Evolutionary conservation across 768 basidiomycete species (phyloP), one percentile per base, ranked within the genome.

Genomic region (Mrakia gelida): DNA sequence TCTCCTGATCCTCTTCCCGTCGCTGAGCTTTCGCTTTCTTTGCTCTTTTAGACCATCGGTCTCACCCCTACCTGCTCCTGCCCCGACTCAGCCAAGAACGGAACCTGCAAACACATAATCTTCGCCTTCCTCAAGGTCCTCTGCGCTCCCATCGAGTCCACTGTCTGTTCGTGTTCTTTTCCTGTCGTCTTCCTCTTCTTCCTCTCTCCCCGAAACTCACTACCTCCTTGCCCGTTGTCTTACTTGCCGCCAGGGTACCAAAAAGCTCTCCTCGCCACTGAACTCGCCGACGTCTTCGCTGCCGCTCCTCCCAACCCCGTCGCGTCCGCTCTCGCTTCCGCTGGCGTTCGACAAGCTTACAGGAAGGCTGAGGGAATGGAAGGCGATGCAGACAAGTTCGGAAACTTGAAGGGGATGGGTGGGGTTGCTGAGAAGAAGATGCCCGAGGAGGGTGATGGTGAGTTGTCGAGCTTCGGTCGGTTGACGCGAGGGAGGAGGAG

Each of bases 101-200:
- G 63, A 7, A 77, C 71, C 1, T 77, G 76, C 76, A 77, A 77
- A n/a, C 76, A 77, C 62, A 73, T 73, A 61, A 63, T 73, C 63
- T 77, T 77, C 34, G 45, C 28, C 49, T 72, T 77, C 70, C 56
- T 76, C 49, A 76, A 76, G 34, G 75, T 71, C 54, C 71, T 76
- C 10, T 41, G 38, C 15, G 30, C 32, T 18, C 54, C 67, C n/a
- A 54, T 49, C 32, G 1, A 26, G 0, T 52, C 30, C 32, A 0
- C 18, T 41, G 1, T 70, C 18, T 70, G 52, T 54, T 54, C 30
- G 71, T 32, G 1, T 16, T 23, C 41, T 43, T 28, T 21, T 28
- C n/a, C 30, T n/a, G 3, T n/a, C 45, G 1, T n/a, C 45, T 38
- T 28, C n/a, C 23, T 6, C 9, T 30, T 16, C 18, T 70, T 56